Evolutionary conservation across 2,329 filamentous ascomycete species (phyloP).

Genomic region (Colletotrichum liaoningense): DNA sequence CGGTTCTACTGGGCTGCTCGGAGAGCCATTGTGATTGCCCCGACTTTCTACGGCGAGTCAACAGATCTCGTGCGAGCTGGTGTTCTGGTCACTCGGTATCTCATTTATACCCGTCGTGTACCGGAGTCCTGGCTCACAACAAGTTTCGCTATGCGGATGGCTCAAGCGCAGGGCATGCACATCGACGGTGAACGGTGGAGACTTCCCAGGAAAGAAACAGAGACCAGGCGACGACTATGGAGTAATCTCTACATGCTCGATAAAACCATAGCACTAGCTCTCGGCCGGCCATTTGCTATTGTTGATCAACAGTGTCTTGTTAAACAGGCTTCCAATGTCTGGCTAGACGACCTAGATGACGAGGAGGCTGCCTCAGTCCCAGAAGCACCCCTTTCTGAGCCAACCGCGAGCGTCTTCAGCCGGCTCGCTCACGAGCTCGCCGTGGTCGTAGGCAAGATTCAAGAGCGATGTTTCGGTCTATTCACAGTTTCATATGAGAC

Average conservation of each 20-base stretch:
- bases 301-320: constrained; percentile 51
- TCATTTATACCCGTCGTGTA: constrained; percentile 50
- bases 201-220: constrained; percentile 48
- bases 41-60: constrained; percentile 54
- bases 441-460: constrained; percentile 50
- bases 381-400: constrained; percentile 43
- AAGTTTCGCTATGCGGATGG: constrained; percentile 55
- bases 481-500: constrained; percentile 50
- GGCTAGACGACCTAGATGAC: constrained; percentile 48
- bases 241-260: constrained; percentile 52
- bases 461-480: constrained; percentile 51
- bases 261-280: constrained; percentile 51
- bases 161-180: constrained; percentile 55
- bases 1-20: constrained; percentile 54
- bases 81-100: constrained; percentile 51
- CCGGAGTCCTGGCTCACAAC: constrained; percentile 54
- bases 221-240: constrained; percentile 52
- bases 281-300: constrained; percentile 53
- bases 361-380: constrained; percentile 41
- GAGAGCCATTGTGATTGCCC: constrained; percentile 52
- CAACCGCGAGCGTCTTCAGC: constrained; percentile 47
- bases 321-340: constrained; percentile 51
- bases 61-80: constrained; percentile 53
- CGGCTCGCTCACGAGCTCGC: constrained; percentile 47
- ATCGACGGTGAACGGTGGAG: constrained; percentile 54